Conservation (phyloP, 768 basidiomycete species). For the Royoungia palumana region DNA sequence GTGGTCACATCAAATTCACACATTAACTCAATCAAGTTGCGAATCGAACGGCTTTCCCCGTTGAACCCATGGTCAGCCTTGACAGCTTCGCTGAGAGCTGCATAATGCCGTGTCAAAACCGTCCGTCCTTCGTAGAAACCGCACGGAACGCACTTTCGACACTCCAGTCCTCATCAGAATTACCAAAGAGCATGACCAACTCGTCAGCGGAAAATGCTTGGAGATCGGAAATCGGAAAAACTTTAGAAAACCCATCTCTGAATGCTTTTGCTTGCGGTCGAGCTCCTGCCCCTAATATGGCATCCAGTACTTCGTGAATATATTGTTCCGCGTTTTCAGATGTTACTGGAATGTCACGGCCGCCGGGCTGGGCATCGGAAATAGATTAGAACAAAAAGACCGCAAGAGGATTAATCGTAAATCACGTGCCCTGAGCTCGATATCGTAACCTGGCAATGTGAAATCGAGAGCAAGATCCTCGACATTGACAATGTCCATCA, state of each 20-base stretch:
- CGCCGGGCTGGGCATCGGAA: slow-evolving; percentile 55
- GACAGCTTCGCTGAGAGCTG: slow-evolving; percentile 83
- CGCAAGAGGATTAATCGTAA: background rate
- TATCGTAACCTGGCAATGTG: slow-evolving; percentile 92
- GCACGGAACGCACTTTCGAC: slow-evolving; percentile 65
- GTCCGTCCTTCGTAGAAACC: background rate
- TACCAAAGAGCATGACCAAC: slow-evolving; percentile 93
- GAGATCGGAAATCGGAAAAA: slow-evolving; percentile 90
- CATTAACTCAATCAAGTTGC: slow-evolving; percentile 85
- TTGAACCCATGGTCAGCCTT: slow-evolving; percentile 99
- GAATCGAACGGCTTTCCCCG: slow-evolving; percentile 87
- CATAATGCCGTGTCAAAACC: slow-evolving; percentile 1
- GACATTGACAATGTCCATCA: slow-evolving; percentile 62
- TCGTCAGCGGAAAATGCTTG: slow-evolving; percentile 93
- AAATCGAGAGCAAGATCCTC: slow-evolving; percentile 94
- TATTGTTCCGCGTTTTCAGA: slow-evolving; percentile 88
- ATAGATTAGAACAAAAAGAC: background rate
- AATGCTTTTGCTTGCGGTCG: slow-evolving; percentile 84
- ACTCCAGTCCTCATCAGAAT: slow-evolving; percentile 97
- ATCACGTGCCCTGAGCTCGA: slow-evolving; percentile 74
- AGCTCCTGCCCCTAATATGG: slow-evolving; percentile 80
- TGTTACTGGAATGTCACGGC: slow-evolving; percentile 77
- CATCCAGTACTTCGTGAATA: slow-evolving; percentile 80
- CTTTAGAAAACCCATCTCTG: slow-evolving; percentile 91
- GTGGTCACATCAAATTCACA: slow-evolving; percentile 67